Evolutionary conservation across 257 asterid species (phyloP).

Genomic region (Solanum habrochaites): DNA sequence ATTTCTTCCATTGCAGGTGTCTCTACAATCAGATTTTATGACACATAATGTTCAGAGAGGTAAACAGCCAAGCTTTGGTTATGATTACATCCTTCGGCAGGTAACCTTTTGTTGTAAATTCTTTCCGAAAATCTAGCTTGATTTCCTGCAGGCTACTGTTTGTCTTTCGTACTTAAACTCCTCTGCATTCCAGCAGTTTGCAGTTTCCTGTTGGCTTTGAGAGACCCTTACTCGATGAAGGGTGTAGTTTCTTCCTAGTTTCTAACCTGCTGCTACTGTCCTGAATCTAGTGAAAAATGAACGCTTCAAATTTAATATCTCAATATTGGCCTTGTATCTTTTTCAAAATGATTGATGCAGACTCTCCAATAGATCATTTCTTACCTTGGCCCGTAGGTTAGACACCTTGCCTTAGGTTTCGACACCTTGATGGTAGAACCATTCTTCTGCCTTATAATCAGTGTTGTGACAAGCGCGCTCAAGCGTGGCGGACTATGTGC

Average conservation of each 20-base stretch:
- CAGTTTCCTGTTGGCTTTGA: neutral
- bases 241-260: neutral
- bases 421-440: neutral
- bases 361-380: neutral
- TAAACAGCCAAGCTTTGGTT: conserved; percentile 63
- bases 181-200: neutral
- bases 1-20: conserved; percentile 31
- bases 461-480: too few species aligned
- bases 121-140: neutral
- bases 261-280: neutral
- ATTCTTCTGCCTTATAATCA: too few species aligned
- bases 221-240: neutral
- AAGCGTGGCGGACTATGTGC: too few species aligned
- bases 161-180: neutral
- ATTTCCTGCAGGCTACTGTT: neutral
- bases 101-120: conserved; percentile 13
- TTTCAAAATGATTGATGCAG: neutral
- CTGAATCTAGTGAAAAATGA: neutral
- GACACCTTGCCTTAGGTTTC: neutral
- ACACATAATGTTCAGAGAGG: conserved; percentile 64
- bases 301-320: neutral
- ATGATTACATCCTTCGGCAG: conserved; percentile 69
- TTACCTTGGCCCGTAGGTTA: neutral
- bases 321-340: neutral
- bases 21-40: conserved; percentile 72